phyloP scores from a whole-genome alignment of 2,329 filamentous ascomycete species.

The Pestalotiopsis sp. region DNA sequence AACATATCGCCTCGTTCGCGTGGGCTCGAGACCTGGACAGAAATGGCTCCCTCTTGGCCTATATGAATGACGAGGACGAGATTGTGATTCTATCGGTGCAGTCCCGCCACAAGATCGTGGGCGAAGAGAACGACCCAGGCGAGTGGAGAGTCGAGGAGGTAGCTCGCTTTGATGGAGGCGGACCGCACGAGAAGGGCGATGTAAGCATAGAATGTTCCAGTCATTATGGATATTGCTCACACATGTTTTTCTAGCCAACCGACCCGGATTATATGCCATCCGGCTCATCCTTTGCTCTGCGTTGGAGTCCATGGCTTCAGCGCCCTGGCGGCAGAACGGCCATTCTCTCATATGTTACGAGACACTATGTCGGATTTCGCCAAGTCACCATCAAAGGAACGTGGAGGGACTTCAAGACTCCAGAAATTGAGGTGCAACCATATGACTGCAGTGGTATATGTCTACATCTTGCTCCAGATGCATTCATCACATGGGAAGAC shows the following conservation, averaged over 20 bases:
- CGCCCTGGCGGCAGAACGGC: slow-evolving; percentile 37
- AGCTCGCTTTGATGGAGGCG: slow-evolving; percentile 48
- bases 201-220: slow-evolving; percentile 25
- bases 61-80: slow-evolving; percentile 52
- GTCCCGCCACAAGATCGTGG: slow-evolving; percentile 29
- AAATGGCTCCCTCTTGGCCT: slow-evolving; percentile 50
- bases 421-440: slow-evolving; percentile 40
- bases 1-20: slow-evolving; percentile 51
- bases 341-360: slow-evolving; percentile 52
- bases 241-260: slow-evolving; percentile 20
- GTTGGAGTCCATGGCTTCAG: slow-evolving; percentile 57
- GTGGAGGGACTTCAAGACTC: slow-evolving; percentile 37
- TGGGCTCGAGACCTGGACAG: slow-evolving; percentile 50
- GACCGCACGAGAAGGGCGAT: slow-evolving; percentile 42
- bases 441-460: slow-evolving; percentile 51
- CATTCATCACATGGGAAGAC: slow-evolving; percentile 60
- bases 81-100: slow-evolving; percentile 54
- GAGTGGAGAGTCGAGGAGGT: slow-evolving; percentile 55
- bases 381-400: slow-evolving; percentile 43
- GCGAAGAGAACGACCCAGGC: slow-evolving; percentile 20
- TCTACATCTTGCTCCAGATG: slow-evolving; percentile 50
- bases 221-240: not conserved
- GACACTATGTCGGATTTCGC: slow-evolving; percentile 58
- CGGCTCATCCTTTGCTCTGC: slow-evolving; percentile 52
- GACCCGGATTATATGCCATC: slow-evolving; percentile 54